These are phyloP conservation scores for Phytophthora cactorum DNA, from an alignment of 352 stramenopile species.

Conservation along the genomic window DNA sequence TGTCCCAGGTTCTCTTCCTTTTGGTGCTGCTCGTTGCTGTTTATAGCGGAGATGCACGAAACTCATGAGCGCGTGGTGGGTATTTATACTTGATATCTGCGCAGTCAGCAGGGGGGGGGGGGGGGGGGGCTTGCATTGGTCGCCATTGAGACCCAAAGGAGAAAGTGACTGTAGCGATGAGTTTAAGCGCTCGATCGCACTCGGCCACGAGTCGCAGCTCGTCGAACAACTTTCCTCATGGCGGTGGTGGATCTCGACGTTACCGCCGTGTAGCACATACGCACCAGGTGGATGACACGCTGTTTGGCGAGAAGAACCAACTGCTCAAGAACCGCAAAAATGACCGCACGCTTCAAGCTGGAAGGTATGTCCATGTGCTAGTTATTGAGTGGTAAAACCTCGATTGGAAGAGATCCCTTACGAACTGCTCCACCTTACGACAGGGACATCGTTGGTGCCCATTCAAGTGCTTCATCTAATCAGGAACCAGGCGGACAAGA, in stretches of 20 bases:
- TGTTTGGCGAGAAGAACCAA: slow-evolving; percentile 69
- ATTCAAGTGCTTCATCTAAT: slow-evolving; percentile 25
- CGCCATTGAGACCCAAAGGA: too few species aligned
- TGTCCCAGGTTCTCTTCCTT: slow-evolving; percentile 3
- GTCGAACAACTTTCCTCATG: slow-evolving; percentile 25
- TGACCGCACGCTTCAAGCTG: slow-evolving; percentile 66
- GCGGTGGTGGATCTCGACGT: slow-evolving; percentile 38
- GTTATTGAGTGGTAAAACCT: background rate
- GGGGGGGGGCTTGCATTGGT: background rate
- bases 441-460: slow-evolving; percentile 52
- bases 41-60: slow-evolving; percentile 21
- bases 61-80: background rate
- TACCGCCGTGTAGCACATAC: slow-evolving; percentile 69
- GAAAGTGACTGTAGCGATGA: slow-evolving; percentile 8
- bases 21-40: slow-evolving; percentile 2
- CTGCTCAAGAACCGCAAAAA: slow-evolving; percentile 52
- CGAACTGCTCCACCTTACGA: background rate
- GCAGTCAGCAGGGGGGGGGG: background rate
- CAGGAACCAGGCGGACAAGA: slow-evolving; percentile 32
- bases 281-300: slow-evolving; percentile 73
- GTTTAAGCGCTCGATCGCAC: slow-evolving; percentile 35
- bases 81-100: slow-evolving; percentile 21
- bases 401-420: background rate
- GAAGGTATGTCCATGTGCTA: slow-evolving; percentile 34
- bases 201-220: slow-evolving; percentile 40